A percentile compares a stretch with the other conserved stretches of the same genome.
These are phyloP conservation scores for Geotrichum restrictum DNA, from an alignment of 1,139 yeast genomes.

Conservation along the genomic window DNA sequence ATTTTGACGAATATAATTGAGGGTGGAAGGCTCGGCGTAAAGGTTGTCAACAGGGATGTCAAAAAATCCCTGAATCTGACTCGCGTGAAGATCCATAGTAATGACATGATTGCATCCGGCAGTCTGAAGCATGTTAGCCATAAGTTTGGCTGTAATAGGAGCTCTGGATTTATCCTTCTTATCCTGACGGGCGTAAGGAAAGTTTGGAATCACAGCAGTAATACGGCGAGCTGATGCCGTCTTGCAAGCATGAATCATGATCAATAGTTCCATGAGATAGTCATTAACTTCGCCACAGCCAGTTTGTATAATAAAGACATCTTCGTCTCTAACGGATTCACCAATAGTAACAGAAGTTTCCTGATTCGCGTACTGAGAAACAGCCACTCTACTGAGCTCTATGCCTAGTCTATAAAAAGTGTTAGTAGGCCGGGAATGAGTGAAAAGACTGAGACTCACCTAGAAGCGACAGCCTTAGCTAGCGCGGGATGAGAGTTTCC, in stretches of 20 bases:
- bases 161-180: slow-evolving; percentile 94
- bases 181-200: slow-evolving; percentile 98
- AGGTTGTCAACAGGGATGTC: slow-evolving; percentile 93
- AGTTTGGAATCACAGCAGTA: slow-evolving; percentile 91
- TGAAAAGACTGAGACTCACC: slow-evolving; percentile 30
- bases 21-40: slow-evolving; percentile 91
- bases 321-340: slow-evolving; percentile 95
- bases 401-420: slow-evolving; percentile 36
- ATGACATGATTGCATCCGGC: slow-evolving; percentile 97
- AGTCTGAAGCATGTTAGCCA: slow-evolving; percentile 90
- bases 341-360: slow-evolving; percentile 91
- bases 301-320: slow-evolving; percentile 78
- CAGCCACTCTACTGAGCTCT: slow-evolving; percentile 41
- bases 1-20: slow-evolving; percentile 74
- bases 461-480: slow-evolving; percentile 76
- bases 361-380: slow-evolving; percentile 51
- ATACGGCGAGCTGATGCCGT: slow-evolving; percentile 93
- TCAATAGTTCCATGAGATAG: slow-evolving; percentile 75
- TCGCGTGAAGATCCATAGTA: slow-evolving; percentile 97
- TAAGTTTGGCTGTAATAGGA: slow-evolving; percentile 91
- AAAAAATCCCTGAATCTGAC: slow-evolving; percentile 98
- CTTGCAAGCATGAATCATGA: slow-evolving; percentile 91
- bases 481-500: slow-evolving; percentile 85
- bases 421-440: background rate
- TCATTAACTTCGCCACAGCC: slow-evolving; percentile 89